Evolutionary conservation across 139 green algal genomes (phyloP), one percentile per base, ranked within the genome.

Genomic region (Bryopsis sp.): DNA sequence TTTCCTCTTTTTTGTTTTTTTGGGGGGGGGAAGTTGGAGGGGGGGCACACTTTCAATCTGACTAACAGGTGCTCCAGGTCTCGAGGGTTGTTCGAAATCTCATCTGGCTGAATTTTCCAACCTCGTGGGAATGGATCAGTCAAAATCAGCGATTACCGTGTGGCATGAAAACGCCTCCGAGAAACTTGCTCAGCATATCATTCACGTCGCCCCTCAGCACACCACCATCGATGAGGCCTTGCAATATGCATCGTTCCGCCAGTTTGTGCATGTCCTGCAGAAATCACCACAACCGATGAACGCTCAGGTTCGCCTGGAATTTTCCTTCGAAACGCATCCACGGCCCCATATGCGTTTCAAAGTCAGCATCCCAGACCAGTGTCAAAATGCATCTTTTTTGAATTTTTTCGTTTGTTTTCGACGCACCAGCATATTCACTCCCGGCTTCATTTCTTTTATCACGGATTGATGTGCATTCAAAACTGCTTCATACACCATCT

Each of bases 91-190:
- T n/a, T n/a, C n/a, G n/a, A n/a, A n/a, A n/a, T n/a, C n/a, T n/a
- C n/a, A n/a, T n/a, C n/a, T n/a, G n/a, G n/a, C n/a, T n/a, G n/a
- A n/a, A n/a, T n/a, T n/a, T n/a, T n/a, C n/a, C n/a, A n/a, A n/a
- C n/a, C n/a, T n/a, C n/a, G n/a, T n/a, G n/a, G n/a, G n/a, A n/a
- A n/a, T n/a, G n/a, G n/a, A n/a, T n/a, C n/a, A n/a, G n/a, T n/a
- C n/a, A n/a, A n/a, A n/a, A n/a, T n/a, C n/a, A n/a, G n/a, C 0
- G 26, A 75, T 4, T 70, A 82, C 90, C 91, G 47, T 97, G 90
- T 2, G 91, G 90, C 90, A 97, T 96, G 85, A 97, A 97, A 0
- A 95, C 61, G 0, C 83, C 88, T 0, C 85, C 88, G 32, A 97
- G 39, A 57, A 88, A 71, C 6, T 80, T 68, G 11, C 46, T 75